Percentiles rank a stretch among this genome's conserved stretches.
These are phyloP conservation scores for Phalaenopsis equestris DNA, from an alignment of 106 monocot species.

Conservation along the genomic window DNA sequence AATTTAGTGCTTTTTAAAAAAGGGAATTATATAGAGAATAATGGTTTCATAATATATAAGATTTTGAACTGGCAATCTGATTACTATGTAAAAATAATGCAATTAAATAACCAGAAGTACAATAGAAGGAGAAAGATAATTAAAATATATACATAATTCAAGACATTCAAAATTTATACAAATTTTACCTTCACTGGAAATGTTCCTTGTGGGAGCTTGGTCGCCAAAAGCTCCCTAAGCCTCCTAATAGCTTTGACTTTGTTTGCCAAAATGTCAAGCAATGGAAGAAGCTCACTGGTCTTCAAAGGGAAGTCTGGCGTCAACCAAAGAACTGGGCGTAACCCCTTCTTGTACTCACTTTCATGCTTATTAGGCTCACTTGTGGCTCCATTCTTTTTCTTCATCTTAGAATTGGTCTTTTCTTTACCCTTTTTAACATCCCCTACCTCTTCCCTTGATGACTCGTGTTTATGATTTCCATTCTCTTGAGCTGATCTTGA, in stretches of 20 bases:
- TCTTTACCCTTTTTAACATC: constrained; percentile 58
- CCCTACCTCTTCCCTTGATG: constrained; percentile 22
- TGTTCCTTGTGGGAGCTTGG: constrained; percentile 87
- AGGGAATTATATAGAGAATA: not conserved
- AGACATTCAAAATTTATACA: not conserved
- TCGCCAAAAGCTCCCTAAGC: constrained; percentile 88
- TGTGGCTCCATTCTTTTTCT: constrained; percentile 68
- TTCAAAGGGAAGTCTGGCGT: constrained; percentile 90
- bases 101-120: not conserved
- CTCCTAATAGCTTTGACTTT: constrained; percentile 97
- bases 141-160: not conserved
- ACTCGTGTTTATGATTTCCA: constrained; percentile 33
- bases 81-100: not conserved
- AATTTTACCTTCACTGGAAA: constrained; percentile 92
- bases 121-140: not conserved
- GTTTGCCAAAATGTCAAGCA: constrained; percentile 91
- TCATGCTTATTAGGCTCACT: constrained; percentile 54
- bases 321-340: constrained; percentile 89
- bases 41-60: not conserved
- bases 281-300: constrained; percentile 73
- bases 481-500: constrained; percentile 26
- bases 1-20: not conserved
- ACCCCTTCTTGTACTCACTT: constrained; percentile 87
- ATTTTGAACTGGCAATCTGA: not conserved
- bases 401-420: constrained; percentile 42